These are phyloP conservation scores for Fusarium albosuccineum DNA, from an alignment of 2,329 filamentous ascomycete genomes.

Conservation along the genomic window DNA sequence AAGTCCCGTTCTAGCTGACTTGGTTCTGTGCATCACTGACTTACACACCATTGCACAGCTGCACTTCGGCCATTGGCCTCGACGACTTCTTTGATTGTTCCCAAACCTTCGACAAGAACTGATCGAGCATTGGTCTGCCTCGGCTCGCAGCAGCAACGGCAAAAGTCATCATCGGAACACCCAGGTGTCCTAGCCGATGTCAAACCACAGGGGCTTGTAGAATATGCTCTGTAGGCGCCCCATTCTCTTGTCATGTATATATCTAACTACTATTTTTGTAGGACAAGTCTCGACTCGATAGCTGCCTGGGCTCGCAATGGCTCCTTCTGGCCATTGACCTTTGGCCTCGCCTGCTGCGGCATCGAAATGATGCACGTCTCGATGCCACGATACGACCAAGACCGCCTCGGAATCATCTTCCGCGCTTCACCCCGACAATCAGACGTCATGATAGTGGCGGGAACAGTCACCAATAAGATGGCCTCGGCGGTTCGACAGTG, in stretches of 20 bases:
- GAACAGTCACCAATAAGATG: constrained; percentile 78
- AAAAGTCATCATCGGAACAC: neutral
- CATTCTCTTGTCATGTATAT: neutral
- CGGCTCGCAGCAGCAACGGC: neutral
- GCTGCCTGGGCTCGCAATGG: constrained; percentile 70
- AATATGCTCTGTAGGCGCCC: constrained; percentile 30
- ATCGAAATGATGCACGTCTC: constrained; percentile 75
- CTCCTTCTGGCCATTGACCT: constrained; percentile 72
- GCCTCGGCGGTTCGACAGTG: constrained; percentile 72
- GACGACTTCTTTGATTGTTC: neutral
- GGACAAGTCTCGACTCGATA: constrained; percentile 66
- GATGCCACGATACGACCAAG: constrained; percentile 73
- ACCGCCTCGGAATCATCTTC: constrained; percentile 75
- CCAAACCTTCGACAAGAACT: neutral
- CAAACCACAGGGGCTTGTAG: constrained; percentile 28
- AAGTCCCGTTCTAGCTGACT: neutral
- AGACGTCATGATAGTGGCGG: constrained; percentile 76
- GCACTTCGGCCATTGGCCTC: constrained; percentile 11
- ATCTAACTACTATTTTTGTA: constrained; percentile 37
- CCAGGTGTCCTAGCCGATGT: constrained; percentile 10
- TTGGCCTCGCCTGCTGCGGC: constrained; percentile 73
- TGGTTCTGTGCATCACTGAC: neutral
- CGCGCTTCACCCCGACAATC: constrained; percentile 74
- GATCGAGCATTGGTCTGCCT: neutral
- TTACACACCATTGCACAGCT: constrained; percentile 20